Evolutionary conservation across 257 asterid species (phyloP).

Genomic region (Rehmannia glutinosa): DNA sequence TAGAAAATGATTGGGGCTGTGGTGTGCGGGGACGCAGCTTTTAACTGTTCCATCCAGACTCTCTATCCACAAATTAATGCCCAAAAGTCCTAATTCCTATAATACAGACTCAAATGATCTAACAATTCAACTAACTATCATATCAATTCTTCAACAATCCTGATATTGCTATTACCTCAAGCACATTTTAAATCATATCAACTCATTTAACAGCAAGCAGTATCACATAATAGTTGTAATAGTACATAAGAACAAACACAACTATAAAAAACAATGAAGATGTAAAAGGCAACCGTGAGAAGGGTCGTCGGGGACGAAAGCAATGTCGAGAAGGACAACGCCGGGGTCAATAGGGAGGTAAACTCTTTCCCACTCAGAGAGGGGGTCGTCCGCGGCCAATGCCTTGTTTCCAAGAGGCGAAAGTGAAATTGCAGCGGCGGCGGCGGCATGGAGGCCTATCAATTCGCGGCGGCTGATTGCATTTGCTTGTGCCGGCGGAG

Average conservation of each 20-base stretch:
- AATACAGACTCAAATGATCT: no score
- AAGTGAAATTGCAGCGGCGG: conserved; percentile 25
- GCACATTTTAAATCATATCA: background rate
- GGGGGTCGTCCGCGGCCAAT: conserved; percentile 47
- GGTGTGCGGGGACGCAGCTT: no score
- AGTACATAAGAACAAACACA: background rate
- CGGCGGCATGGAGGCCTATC: conserved; percentile 39
- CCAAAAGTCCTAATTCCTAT: no score
- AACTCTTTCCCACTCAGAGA: conserved; percentile 84
- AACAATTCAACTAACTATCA: background rate
- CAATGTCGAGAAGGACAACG: conserved; percentile 78
- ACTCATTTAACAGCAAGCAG: background rate
- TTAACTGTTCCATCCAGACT: no score
- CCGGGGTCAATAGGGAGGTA: conserved; percentile 86
- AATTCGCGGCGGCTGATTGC: conserved; percentile 41
- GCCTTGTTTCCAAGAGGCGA: conserved; percentile 27
- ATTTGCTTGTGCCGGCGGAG: conserved; percentile 4
- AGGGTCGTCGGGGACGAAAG: conserved; percentile 78
- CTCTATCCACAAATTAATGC: no score
- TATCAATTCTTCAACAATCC: background rate
- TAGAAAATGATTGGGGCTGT: no score
- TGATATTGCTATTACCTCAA: background rate
- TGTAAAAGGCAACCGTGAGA: conserved; percentile 42
- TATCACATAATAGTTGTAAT: no score
- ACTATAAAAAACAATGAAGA: background rate